Conservation (phyloP, 306 rosid species). For the Cucumis cinereus region DNA sequence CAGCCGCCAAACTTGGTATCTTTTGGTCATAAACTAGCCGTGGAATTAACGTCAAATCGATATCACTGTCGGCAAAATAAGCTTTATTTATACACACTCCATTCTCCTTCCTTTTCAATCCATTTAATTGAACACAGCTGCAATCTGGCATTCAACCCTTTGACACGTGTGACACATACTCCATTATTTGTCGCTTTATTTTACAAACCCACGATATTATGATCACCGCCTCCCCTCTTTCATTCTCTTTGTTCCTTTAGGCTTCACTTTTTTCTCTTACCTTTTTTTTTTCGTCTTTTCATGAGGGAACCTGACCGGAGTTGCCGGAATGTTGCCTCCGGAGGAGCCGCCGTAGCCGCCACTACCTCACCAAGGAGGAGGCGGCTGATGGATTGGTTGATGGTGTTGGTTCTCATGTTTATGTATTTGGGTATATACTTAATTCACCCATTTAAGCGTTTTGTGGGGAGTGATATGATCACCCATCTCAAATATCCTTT, state of each 20-base stretch:
- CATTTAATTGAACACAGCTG: neutral
- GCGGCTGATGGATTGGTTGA: neutral
- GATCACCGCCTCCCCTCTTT: neutral
- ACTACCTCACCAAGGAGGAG: neutral
- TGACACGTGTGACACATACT: neutral
- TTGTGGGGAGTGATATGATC: neutral
- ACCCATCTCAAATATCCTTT: neutral
- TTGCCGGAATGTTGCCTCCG: neutral
- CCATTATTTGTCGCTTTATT: neutral
- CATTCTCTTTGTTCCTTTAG: neutral
- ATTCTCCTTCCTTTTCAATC: neutral
- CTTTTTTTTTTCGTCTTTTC: neutral
- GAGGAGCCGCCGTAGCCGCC: neutral
- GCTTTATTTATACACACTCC: too few species aligned
- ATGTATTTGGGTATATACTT: neutral
- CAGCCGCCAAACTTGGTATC: too few species aligned
- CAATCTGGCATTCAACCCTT: neutral
- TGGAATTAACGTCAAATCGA: too few species aligned
- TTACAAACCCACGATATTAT: neutral
- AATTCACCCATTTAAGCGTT: neutral
- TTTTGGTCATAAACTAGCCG: too few species aligned
- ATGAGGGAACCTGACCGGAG: neutral
- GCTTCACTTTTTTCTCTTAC: neutral
- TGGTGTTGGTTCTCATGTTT: neutral
- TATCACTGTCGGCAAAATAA: too few species aligned